Percentiles rank a stretch among this genome's conserved stretches.
Conservation (phyloP, 129 eudicot genomes). For the Apium graveolens region DNA sequence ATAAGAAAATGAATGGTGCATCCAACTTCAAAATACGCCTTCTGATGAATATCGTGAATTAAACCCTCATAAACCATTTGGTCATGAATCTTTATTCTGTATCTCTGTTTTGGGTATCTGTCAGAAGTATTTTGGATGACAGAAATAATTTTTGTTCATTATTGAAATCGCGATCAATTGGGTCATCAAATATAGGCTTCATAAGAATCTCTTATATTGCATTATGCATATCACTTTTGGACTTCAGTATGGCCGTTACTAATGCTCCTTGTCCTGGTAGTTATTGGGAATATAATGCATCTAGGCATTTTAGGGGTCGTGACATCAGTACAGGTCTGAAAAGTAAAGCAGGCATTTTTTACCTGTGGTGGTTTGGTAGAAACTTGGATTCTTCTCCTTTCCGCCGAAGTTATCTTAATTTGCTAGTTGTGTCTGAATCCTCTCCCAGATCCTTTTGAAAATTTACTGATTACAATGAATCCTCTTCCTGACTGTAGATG, state of each 20-base stretch:
- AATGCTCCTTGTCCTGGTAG: neutral
- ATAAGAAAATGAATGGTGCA: neutral
- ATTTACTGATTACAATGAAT: neutral
- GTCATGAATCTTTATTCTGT: neutral
- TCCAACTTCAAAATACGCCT: neutral
- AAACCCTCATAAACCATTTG: neutral
- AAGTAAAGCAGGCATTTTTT: neutral
- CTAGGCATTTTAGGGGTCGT: neutral
- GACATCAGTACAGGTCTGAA: neutral
- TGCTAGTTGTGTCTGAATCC: neutral
- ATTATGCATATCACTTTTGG: neutral
- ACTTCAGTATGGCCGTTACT: neutral
- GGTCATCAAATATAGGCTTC: neutral
- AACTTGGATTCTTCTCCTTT: neutral
- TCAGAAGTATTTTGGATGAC: neutral
- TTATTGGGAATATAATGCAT: neutral
- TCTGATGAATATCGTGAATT: neutral
- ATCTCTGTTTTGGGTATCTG: neutral
- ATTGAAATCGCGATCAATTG: neutral
- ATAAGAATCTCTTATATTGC: neutral
- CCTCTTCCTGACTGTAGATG: constrained; percentile 42
- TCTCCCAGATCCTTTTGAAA: neutral
- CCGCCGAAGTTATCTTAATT: neutral
- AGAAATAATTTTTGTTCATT: neutral
- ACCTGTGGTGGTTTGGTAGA: neutral